A percentile compares a stretch with the other conserved stretches of the same genome.
Evolutionary conservation across 2,329 filamentous ascomycete genomes (phyloP).

Genomic region (Phoma sp.): DNA sequence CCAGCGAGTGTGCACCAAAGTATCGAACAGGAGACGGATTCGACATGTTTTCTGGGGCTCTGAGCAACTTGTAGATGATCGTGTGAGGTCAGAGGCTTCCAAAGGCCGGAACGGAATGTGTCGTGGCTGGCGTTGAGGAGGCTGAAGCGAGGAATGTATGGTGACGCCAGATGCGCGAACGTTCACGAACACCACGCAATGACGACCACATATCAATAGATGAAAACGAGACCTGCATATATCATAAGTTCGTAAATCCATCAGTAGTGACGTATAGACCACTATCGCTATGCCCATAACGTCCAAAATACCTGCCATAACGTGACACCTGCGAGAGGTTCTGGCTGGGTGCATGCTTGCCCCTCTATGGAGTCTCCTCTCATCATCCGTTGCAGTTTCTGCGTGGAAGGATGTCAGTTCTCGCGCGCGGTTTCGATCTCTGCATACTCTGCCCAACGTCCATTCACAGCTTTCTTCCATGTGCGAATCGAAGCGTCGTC

Average conservation of each 20-base stretch:
- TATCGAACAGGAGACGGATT: background rate
- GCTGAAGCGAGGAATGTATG: constrained; percentile 32
- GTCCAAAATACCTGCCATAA: background rate
- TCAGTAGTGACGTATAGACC: background rate
- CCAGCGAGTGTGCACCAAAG: background rate
- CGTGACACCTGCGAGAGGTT: background rate
- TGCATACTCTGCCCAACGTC: constrained; percentile 57
- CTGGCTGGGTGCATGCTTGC: background rate
- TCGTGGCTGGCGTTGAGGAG: constrained; percentile 34
- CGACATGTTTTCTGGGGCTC: background rate
- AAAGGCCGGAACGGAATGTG: constrained; percentile 34
- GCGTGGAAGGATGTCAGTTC: constrained; percentile 18
- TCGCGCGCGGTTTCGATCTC: constrained; percentile 53
- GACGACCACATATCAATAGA: background rate
- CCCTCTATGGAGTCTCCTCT: background rate
- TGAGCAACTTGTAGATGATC: background rate
- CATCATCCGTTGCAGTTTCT: background rate
- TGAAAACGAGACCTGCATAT: constrained; percentile 1
- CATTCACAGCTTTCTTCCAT: constrained; percentile 58
- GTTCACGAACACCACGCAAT: constrained; percentile 3
- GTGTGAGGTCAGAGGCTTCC: constrained; percentile 9
- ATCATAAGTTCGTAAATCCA: constrained; percentile 8
- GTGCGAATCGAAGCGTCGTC: constrained; percentile 70
- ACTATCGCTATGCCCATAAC: background rate
- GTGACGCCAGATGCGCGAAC: constrained; percentile 18